Evolutionary conservation across 495 filamentous ascomycete species (phyloP).

Genomic region (Podospora fimiseda): DNA sequence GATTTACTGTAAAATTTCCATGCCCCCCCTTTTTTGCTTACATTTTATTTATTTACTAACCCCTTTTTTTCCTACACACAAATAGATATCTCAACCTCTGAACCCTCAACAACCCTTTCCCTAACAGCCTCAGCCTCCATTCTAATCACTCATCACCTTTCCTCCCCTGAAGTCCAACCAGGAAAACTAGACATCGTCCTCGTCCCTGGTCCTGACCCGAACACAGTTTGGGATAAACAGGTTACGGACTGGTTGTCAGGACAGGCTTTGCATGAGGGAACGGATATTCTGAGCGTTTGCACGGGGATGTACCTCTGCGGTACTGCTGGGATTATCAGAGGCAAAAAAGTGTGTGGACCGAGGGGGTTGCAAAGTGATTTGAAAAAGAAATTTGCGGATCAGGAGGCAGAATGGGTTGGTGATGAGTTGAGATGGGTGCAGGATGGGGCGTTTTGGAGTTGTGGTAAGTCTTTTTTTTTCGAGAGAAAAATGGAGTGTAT

Average conservation of each 20-base stretch:
- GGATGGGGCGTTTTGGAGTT: constrained; percentile 57
- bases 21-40: no score
- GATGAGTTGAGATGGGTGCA: constrained; percentile 42
- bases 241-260: constrained; percentile 41
- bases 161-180: constrained; percentile 37
- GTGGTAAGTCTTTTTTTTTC: constrained; percentile 38
- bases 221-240: constrained; percentile 23
- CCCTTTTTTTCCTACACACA: no score
- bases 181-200: constrained; percentile 49
- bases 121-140: constrained; percentile 34
- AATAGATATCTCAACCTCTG: constrained; percentile 36
- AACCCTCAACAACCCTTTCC: constrained; percentile 20
- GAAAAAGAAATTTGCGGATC: constrained; percentile 31
- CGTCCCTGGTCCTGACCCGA: constrained; percentile 48
- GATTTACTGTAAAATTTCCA: constrained; percentile 25
- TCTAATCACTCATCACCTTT: constrained; percentile 34
- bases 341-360: constrained; percentile 45
- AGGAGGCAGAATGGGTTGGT: constrained; percentile 40
- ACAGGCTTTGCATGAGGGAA: constrained; percentile 29
- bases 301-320: constrained; percentile 46
- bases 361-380: constrained; percentile 42
- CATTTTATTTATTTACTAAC: not conserved
- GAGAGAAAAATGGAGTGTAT: not conserved
- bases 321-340: constrained; percentile 45
- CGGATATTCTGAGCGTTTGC: constrained; percentile 50